Evolutionary conservation across 306 rosid species (phyloP), one percentile per base, ranked within the genome.

Genomic region (Vigna nakashimae): DNA sequence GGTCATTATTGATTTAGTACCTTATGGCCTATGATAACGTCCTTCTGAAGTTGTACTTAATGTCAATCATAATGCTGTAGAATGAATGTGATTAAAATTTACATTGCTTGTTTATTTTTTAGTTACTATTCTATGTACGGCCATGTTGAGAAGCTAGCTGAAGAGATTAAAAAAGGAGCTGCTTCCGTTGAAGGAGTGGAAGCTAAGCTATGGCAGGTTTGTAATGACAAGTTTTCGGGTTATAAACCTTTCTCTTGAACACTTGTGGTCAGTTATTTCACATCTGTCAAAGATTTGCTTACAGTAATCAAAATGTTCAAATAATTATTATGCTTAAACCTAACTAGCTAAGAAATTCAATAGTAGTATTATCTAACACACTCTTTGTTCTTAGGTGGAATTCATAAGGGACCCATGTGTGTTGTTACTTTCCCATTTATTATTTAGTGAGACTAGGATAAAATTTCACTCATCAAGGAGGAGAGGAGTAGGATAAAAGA

Each of bases 181-280:
- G 93, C 89, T 64, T 92, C 98, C 6, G 96, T 94, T 17, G 98
- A 94, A 86, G 98, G 97, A 73, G 97, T 92, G 32, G 97, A 94
- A 65, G 93, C 82, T 76, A 91, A 89, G 78, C 85, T 94, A 68
- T 94, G 92, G 92, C 98, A 94, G 98, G 98, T 94, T 72, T 45
- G 86, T 87, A 20, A 67, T 75, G 22, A 62, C 42, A 24, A 68
- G 12, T 83, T 28, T 10, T 48, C 26, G 58, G 38, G 22, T 69
- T 62, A 59, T 56, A 26, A 32, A 30, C 15, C 38, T 65, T 55
- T 52, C n/a, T 10, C 36, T 73, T 5, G 28, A 28, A 26, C 18
- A 28, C 55, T 58, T 43, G 17, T 58, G 36, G 58, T 60, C 17
- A 12, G 36, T 46, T 69, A 22, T 69, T 30, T 36, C 42, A 51